A percentile compares a stretch with the other conserved stretches of the same genome.
These are phyloP conservation scores for Phytophthora pluvialis DNA, from an alignment of 352 stramenopile species.

Conservation along the genomic window DNA sequence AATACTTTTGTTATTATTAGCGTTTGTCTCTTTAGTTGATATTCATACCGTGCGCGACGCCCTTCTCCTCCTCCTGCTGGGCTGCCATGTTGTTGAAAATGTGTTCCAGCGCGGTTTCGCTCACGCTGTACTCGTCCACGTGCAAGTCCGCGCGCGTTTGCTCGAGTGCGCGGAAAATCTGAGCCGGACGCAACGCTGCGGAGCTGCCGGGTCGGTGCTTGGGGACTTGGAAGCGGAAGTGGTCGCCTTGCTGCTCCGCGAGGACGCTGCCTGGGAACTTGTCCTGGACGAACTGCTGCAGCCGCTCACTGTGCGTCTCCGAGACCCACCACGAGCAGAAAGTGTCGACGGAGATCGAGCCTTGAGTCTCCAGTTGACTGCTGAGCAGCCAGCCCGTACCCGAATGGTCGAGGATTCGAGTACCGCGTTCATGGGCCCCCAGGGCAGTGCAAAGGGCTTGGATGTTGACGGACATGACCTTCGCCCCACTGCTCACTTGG, in stretches of 20 bases:
- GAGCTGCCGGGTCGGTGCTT: conserved; percentile 38
- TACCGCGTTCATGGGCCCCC: conserved; percentile 33
- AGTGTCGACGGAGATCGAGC: conserved; percentile 47
- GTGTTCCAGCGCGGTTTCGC: conserved; percentile 90
- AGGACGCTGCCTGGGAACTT: conserved; percentile 51
- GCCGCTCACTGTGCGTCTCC: conserved; percentile 42
- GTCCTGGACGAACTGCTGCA: conserved; percentile 49
- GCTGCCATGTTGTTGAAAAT: conserved; percentile 92
- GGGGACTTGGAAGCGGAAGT: conserved; percentile 77
- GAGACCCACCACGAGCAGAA: conserved; percentile 68
- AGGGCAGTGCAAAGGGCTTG: conserved; percentile 42
- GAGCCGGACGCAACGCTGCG: conserved; percentile 37
- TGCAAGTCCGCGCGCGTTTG: conserved; percentile 52
- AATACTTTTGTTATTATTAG: too few relatives aligned
- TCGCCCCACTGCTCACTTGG: conserved; percentile 12
- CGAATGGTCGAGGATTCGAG: conserved; percentile 25
- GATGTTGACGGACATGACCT: conserved; percentile 40
- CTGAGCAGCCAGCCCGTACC: conserved; percentile 50
- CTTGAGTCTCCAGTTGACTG: conserved; percentile 47
- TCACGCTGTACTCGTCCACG: conserved; percentile 88
- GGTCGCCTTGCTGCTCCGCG: conserved; percentile 70
- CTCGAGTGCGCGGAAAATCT: conserved; percentile 81
- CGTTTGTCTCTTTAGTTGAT: neutral
- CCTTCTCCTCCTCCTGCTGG: conserved; percentile 69
- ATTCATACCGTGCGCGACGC: conserved; percentile 35